These are phyloP conservation scores for Metarhizium sp. DNA, from an alignment of 2,329 filamentous ascomycete species.

Conservation along the genomic window DNA sequence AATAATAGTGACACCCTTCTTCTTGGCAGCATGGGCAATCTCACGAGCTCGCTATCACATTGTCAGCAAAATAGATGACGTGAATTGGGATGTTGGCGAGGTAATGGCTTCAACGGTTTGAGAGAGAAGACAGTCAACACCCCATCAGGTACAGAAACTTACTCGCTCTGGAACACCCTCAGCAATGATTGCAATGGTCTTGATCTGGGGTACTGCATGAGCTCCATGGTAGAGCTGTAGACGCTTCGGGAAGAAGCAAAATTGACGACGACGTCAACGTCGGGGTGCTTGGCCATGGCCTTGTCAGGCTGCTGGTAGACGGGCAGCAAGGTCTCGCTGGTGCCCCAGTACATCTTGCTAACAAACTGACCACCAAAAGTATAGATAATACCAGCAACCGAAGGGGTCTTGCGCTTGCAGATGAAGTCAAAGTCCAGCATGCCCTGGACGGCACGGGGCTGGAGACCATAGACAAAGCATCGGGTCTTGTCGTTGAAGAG, in stretches of 20 bases:
- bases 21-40: slow-evolving; percentile 90
- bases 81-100: background rate
- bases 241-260: slow-evolving; percentile 98
- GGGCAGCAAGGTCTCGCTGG: slow-evolving; percentile 94
- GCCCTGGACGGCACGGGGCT: slow-evolving; percentile 84
- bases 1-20: slow-evolving; percentile 99
- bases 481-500: slow-evolving; percentile 99
- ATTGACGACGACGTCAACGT: slow-evolving; percentile 98
- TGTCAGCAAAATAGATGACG: slow-evolving; percentile 10
- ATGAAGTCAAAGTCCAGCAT: slow-evolving; percentile 99
- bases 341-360: slow-evolving; percentile 99
- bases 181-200: slow-evolving; percentile 98
- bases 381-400: slow-evolving; percentile 98
- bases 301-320: slow-evolving; percentile 94
- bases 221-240: slow-evolving; percentile 96
- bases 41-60: slow-evolving; percentile 74
- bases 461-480: slow-evolving; percentile 99
- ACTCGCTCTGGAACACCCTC: slow-evolving; percentile 98
- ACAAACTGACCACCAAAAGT: slow-evolving; percentile 99
- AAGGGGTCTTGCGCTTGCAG: slow-evolving; percentile 95
- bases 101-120: background rate
- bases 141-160: slow-evolving; percentile 32
- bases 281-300: slow-evolving; percentile 91
- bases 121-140: background rate
- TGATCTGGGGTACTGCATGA: slow-evolving; percentile 95